Evolutionary conservation across 257 asterid genomes (phyloP).

Genomic region (Nicotiana benthamiana): DNA sequence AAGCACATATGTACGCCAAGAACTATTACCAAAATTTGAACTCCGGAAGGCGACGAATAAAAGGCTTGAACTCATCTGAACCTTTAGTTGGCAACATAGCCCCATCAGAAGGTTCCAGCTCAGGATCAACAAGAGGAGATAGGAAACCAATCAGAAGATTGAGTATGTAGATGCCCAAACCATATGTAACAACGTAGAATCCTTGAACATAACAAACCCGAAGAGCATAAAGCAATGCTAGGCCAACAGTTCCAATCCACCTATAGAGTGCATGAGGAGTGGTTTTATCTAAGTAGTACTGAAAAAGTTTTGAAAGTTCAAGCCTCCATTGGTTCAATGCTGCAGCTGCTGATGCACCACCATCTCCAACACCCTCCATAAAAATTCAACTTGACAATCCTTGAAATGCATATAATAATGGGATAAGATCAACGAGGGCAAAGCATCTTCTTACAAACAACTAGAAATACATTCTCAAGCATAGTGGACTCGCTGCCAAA

Average conservation of each 20-base stretch:
- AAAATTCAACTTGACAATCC: constrained; percentile 12
- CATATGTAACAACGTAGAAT: constrained; percentile 72
- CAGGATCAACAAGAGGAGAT: constrained; percentile 89
- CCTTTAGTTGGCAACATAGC: constrained; percentile 84
- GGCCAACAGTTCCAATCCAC: constrained; percentile 62
- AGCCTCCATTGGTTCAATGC: constrained; percentile 64
- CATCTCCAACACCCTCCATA: constrained; percentile 48
- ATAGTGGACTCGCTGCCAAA: neutral
- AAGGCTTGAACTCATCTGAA: constrained; percentile 92
- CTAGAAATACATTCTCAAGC: neutral
- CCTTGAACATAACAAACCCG: constrained; percentile 67
- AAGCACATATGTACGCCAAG: neutral
- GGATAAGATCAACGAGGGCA: neutral
- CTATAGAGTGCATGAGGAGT: constrained; percentile 19
- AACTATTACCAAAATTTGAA: constrained; percentile 55
- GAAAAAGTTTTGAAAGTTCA: constrained; percentile 59
- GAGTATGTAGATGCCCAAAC: constrained; percentile 71
- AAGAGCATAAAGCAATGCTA: constrained; percentile 54
- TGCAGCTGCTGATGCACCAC: constrained; percentile 43
- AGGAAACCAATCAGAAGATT: constrained; percentile 78
- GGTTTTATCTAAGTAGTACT: constrained; percentile 13
- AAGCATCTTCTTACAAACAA: neutral
- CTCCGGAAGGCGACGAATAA: constrained; percentile 85
- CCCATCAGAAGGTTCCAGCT: constrained; percentile 65
- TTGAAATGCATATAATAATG: neutral